Conservation (phyloP, 2,329 filamentous ascomycete species). For the Grosmannia clavigera region DNA sequence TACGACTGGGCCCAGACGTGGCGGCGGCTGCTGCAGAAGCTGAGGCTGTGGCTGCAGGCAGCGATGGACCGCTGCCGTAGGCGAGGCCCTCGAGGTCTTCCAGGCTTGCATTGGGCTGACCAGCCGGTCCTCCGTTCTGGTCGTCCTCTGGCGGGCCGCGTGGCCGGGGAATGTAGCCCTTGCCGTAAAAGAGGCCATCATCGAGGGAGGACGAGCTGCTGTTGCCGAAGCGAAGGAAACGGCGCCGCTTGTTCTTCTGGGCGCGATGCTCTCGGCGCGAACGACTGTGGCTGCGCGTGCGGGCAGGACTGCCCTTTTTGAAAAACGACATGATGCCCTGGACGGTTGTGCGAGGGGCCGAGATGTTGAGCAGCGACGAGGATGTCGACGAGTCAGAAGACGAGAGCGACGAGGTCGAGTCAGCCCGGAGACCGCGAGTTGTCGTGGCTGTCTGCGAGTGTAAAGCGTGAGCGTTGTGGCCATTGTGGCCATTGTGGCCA, state of each 20-base stretch:
- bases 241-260: constrained; percentile 21
- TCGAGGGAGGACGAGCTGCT: constrained; percentile 44
- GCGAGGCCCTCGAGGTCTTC: neutral
- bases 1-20: neutral
- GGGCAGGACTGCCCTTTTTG: constrained; percentile 10
- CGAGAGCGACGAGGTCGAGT: constrained; percentile 12
- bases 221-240: constrained; percentile 37
- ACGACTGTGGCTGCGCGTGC: constrained; percentile 9
- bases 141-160: constrained; percentile 1
- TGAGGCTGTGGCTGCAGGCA: neutral
- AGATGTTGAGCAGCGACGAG: constrained; percentile 22
- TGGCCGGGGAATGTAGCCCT: constrained; percentile 26
- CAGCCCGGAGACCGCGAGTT: constrained; percentile 6
- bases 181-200: constrained; percentile 43
- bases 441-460: neutral
- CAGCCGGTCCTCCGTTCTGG: too few species aligned
- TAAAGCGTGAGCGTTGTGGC: neutral
- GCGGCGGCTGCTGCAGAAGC: neutral
- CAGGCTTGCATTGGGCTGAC: neutral
- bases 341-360: constrained; percentile 16
- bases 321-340: constrained; percentile 23
- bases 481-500: neutral
- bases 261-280: constrained; percentile 6
- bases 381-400: constrained; percentile 21
- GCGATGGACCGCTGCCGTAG: neutral